Evolutionary conservation across 2,329 filamentous ascomycete species (phyloP).

Genomic region (Cadophora luteo-olivacea): DNA sequence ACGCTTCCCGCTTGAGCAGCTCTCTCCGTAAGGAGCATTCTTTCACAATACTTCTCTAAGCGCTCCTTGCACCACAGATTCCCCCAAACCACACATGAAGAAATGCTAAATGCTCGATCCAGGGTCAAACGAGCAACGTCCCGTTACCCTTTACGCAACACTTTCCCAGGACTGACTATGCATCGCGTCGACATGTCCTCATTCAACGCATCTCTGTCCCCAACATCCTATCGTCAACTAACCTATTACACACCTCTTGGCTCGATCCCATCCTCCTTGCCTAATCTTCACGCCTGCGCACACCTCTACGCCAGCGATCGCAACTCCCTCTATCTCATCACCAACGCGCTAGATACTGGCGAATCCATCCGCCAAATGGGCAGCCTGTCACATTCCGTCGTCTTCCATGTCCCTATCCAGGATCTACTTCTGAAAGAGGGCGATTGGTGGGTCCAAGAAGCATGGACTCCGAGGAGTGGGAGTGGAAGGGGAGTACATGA

Average conservation of each 20-base stretch:
- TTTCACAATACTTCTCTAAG: no score
- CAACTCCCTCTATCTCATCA: constrained; percentile 59
- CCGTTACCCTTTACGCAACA: constrained; percentile 26
- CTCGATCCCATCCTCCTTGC: constrained; percentile 47
- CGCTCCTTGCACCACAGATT: neutral
- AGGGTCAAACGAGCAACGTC: constrained; percentile 17
- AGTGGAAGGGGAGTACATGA: constrained; percentile 54
- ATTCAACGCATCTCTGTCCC: constrained; percentile 48
- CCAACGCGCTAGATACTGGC: constrained; percentile 54
- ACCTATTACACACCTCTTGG: constrained; percentile 54
- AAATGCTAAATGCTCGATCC: neutral
- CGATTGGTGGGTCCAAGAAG: constrained; percentile 57
- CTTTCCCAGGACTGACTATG: constrained; percentile 49
- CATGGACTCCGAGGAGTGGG: constrained; percentile 51
- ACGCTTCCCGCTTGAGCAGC: neutral
- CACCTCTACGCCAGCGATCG: constrained; percentile 64
- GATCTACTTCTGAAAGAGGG: constrained; percentile 47
- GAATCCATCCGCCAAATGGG: constrained; percentile 51
- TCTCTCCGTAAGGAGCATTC: neutral
- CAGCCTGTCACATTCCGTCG: constrained; percentile 54
- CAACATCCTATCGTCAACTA: constrained; percentile 49
- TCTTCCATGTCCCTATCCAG: constrained; percentile 52
- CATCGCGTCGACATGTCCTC: constrained; percentile 59
- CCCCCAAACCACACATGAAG: neutral
- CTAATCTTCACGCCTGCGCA: constrained; percentile 62